Evolutionary conservation across 768 basidiomycete species (phyloP).

Genomic region (Cystobasidium tubakii): DNA sequence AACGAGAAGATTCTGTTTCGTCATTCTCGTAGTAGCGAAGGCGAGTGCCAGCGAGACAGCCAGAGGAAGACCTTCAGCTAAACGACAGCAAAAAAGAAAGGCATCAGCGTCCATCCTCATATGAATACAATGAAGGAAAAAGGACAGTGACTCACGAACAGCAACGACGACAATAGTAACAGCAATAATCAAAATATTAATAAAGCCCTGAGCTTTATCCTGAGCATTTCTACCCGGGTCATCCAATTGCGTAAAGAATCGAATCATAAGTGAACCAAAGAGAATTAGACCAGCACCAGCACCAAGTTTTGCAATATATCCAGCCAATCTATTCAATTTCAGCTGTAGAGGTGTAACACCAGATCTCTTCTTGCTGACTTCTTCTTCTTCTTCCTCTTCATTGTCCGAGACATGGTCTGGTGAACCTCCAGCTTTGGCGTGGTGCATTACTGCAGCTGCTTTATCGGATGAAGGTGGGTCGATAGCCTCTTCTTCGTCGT

Average conservation of each 20-base stretch:
- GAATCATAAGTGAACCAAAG: conserved; percentile 79
- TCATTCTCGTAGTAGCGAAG: conserved; percentile 98
- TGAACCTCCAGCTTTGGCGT: not conserved
- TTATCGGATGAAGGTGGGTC: conserved; percentile 9
- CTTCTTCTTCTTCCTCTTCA: conserved; percentile 45
- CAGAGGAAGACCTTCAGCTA: conserved; percentile 68
- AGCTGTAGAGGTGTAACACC: conserved; percentile 88
- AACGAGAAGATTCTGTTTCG: conserved; percentile 85
- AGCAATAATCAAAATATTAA: conserved; percentile 86
- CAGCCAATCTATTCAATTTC: conserved; percentile 89
- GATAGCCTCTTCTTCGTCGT: conserved; percentile 11
- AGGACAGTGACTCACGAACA: conserved; percentile 61
- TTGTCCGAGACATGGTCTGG: conserved; percentile 63
- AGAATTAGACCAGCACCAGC: conserved; percentile 72
- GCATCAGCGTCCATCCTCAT: not conserved
- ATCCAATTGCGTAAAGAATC: conserved; percentile 80
- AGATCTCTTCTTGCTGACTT: not conserved
- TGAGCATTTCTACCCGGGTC: conserved; percentile 57
- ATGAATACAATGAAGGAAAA: conserved; percentile 33
- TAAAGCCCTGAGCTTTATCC: conserved; percentile 81
- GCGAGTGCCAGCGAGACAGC: conserved; percentile 94
- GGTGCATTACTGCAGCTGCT: conserved; percentile 4
- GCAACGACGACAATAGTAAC: conserved; percentile 87
- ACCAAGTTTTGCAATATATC: conserved; percentile 87
- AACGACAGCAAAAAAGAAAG: not conserved